These are phyloP conservation scores for Rhipidocladum racemiflorum DNA, from an alignment of 176 grass and related monocot species.

Conservation along the genomic window DNA sequence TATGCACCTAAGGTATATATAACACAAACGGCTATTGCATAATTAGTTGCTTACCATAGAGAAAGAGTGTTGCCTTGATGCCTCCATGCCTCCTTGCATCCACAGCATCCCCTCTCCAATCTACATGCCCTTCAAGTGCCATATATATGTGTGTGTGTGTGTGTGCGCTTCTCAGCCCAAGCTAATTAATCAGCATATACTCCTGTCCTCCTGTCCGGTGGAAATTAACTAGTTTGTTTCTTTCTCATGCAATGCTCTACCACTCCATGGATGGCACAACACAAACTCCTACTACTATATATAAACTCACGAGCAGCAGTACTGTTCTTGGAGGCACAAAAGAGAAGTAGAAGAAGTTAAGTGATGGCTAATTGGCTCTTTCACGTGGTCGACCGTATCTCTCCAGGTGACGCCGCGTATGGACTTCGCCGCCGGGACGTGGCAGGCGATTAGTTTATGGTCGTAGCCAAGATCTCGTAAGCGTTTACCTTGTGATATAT, in stretches of 20 bases:
- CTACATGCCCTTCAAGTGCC: constrained; percentile 9
- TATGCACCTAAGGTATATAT: too few relatives aligned
- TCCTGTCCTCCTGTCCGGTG: not conserved
- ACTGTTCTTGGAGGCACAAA: too few relatives aligned
- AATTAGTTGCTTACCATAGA: constrained; percentile 36
- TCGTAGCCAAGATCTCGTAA: not conserved
- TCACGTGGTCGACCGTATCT: not conserved
- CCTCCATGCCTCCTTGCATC: constrained; percentile 44
- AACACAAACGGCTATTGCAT: too few relatives aligned
- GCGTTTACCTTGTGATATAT: not conserved
- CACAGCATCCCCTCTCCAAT: constrained; percentile 39
- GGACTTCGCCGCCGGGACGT: not conserved
- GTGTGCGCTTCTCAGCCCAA: not conserved
- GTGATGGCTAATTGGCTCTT: not conserved
- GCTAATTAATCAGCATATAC: not conserved
- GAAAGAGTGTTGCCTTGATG: constrained; percentile 42
- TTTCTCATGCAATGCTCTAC: not conserved
- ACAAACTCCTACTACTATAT: not conserved
- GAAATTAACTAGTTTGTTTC: not conserved
- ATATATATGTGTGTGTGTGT: not conserved
- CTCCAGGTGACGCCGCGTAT: constrained; percentile 23
- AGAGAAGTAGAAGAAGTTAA: not conserved
- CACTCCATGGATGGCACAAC: not conserved
- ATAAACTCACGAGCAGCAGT: not conserved
- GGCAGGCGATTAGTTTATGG: not conserved